A percentile compares a stretch with the other conserved stretches of the same genome.
phyloP scores from a whole-genome alignment of 768 basidiomycete species.

The Trametes cubensis region DNA sequence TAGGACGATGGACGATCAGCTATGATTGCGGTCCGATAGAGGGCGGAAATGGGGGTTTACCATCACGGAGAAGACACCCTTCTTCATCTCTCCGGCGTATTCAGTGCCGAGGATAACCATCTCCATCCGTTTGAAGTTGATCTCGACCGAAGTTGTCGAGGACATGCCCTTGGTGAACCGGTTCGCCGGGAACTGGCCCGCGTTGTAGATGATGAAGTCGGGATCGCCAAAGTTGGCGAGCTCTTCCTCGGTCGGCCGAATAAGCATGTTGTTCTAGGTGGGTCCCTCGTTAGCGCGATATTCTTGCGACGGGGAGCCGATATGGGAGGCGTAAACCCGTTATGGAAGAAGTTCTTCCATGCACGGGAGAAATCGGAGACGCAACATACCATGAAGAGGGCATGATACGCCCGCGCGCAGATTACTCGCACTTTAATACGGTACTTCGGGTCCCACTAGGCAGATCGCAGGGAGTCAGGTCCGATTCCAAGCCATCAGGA shows the following conservation, averaged over 20 bases:
- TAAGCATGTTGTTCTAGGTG: slow-evolving; percentile 95
- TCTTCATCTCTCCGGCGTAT: slow-evolving; percentile 99
- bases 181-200: slow-evolving; percentile 99
- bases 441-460: slow-evolving; percentile 96
- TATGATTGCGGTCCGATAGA: slow-evolving; percentile 2
- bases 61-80: slow-evolving; percentile 99
- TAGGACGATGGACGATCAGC: slow-evolving; percentile 17
- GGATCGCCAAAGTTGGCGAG: slow-evolving; percentile 94
- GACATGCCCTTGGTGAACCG: slow-evolving; percentile 99
- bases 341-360: slow-evolving; percentile 6
- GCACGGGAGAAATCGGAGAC: slow-evolving; percentile 16
- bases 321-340: slow-evolving; percentile 7
- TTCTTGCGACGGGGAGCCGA: slow-evolving; percentile 17
- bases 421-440: slow-evolving; percentile 99
- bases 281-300: slow-evolving; percentile 14
- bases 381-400: slow-evolving; percentile 89
- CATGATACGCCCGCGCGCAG: slow-evolving; percentile 97
- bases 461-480: slow-evolving; percentile 4
- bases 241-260: slow-evolving; percentile 95
- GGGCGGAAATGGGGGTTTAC: slow-evolving; percentile 38
- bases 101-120: slow-evolving; percentile 99
- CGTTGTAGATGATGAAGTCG: slow-evolving; percentile 99
- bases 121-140: slow-evolving; percentile 99
- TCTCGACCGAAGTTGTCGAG: slow-evolving; percentile 96
- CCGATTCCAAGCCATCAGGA: neutral